Conservation (phyloP, 176 grass and related monocot genomes). For the Secale cereale region DNA sequence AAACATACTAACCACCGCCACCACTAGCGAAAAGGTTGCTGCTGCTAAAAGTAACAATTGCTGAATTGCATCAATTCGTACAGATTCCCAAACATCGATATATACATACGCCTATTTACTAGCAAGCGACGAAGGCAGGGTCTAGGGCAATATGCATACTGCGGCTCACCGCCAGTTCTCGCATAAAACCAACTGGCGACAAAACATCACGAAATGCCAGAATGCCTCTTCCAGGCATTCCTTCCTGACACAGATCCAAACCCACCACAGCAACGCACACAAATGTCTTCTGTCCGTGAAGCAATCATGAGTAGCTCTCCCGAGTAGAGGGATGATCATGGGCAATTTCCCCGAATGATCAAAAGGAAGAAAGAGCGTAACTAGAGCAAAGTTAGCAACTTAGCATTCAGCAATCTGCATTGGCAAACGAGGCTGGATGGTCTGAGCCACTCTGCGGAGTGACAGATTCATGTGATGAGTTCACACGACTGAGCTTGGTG, state of each 20-base stretch:
- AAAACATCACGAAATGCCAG: background rate
- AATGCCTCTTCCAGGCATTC: slow-evolving; percentile 24
- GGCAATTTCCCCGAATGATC: background rate
- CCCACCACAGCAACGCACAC: slow-evolving; percentile 10
- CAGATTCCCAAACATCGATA: slow-evolving; percentile 6
- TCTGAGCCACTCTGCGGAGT: background rate
- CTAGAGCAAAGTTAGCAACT: slow-evolving; percentile 20
- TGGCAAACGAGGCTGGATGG: background rate
- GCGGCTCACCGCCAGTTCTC: background rate
- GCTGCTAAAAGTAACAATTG: slow-evolving; percentile 13
- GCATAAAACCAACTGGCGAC: background rate
- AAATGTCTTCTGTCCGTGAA: background rate
- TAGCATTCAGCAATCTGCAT: slow-evolving; percentile 29
- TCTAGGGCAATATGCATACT: background rate
- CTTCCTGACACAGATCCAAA: slow-evolving; percentile 6
- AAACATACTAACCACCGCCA: slow-evolving; percentile 1
- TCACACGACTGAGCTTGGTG: slow-evolving; percentile 31
- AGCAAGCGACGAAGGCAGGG: background rate
- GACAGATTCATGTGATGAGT: slow-evolving; percentile 28
- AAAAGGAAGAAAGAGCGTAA: slow-evolving; percentile 16
- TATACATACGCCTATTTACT: slow-evolving; percentile 52
- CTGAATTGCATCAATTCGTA: slow-evolving; percentile 22
- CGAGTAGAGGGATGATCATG: background rate
- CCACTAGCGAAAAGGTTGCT: background rate
- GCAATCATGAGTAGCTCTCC: background rate